Conservation (phyloP, 1,139 yeast genomes). For the Protomyces macrosporus region DNA sequence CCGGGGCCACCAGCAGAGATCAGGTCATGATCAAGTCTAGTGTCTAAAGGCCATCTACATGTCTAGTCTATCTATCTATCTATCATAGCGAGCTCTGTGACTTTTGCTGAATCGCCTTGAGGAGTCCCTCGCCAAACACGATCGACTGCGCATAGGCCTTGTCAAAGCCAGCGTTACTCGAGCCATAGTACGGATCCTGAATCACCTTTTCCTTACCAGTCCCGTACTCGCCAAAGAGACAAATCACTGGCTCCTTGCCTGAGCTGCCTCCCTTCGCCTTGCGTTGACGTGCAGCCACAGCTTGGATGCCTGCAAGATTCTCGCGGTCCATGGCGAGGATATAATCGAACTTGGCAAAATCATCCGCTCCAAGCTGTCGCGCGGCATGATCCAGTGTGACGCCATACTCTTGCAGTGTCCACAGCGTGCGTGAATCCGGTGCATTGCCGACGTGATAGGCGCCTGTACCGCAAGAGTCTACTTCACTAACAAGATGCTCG, state of each 20-base stretch:
- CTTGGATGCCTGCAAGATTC: constrained; percentile 17
- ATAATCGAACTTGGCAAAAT: constrained; percentile 24
- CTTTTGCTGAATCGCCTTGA: neutral
- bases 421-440: constrained; percentile 13
- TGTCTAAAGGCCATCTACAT: too few relatives aligned
- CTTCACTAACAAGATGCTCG: neutral
- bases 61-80: neutral
- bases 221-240: constrained; percentile 25
- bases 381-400: constrained; percentile 4
- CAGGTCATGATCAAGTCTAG: too few relatives aligned
- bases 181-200: constrained; percentile 28
- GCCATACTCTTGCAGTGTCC: constrained; percentile 1
- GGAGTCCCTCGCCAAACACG: constrained; percentile 2
- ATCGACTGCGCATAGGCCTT: constrained; percentile 13
- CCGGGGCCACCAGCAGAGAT: too few relatives aligned
- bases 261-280: neutral
- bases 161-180: constrained; percentile 9
- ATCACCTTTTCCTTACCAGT: neutral
- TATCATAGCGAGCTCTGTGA: neutral
- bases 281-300: neutral
- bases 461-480: constrained; percentile 20
- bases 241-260: neutral
- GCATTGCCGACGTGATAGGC: constrained; percentile 15
- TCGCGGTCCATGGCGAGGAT: constrained; percentile 27
- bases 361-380: constrained; percentile 13